Percentiles rank a stretch among this genome's conserved stretches.
Conservation (phyloP, 2,329 filamentous ascomycete genomes). For the Pseudopyricularia cyperi region DNA sequence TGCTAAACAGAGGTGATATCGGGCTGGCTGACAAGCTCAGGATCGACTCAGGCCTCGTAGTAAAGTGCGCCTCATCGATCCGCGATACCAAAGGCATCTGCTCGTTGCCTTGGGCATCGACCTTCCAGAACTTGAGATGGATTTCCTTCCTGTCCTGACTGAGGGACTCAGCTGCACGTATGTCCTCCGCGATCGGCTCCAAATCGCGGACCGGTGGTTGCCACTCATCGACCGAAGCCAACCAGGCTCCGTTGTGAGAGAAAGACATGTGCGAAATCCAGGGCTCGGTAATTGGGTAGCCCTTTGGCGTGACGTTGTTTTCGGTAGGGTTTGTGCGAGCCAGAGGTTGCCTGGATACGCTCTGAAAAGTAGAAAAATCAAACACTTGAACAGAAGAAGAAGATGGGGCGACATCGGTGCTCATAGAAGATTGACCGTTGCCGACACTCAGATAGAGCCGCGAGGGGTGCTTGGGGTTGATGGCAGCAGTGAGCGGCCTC, state of each 20-base stretch:
- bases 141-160: constrained; percentile 38
- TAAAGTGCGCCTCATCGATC: constrained; percentile 69
- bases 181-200: constrained; percentile 33
- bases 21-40: constrained; percentile 65
- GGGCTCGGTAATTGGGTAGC: constrained; percentile 62
- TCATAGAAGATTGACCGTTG: constrained; percentile 41
- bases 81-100: constrained; percentile 66
- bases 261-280: constrained; percentile 63
- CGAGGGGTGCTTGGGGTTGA: constrained; percentile 49
- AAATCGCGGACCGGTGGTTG: constrained; percentile 58
- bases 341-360: constrained; percentile 76
- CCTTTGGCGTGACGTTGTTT: constrained; percentile 60
- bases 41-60: constrained; percentile 41
- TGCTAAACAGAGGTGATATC: constrained; percentile 60
- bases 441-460: constrained; percentile 57
- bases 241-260: constrained; percentile 72
- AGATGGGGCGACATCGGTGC: constrained; percentile 35
- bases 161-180: not conserved
- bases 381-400: constrained; percentile 66
- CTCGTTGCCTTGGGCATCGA: constrained; percentile 37
- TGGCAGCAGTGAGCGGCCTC: constrained; percentile 42
- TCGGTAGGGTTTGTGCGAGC: constrained; percentile 80
- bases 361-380: constrained; percentile 66
- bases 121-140: constrained; percentile 81
- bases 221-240: constrained; percentile 90